Evolutionary conservation across 108 stramenopile genomes (phyloP), one percentile per base, ranked within the genome.

Genomic region (Skeletonema potamos): DNA sequence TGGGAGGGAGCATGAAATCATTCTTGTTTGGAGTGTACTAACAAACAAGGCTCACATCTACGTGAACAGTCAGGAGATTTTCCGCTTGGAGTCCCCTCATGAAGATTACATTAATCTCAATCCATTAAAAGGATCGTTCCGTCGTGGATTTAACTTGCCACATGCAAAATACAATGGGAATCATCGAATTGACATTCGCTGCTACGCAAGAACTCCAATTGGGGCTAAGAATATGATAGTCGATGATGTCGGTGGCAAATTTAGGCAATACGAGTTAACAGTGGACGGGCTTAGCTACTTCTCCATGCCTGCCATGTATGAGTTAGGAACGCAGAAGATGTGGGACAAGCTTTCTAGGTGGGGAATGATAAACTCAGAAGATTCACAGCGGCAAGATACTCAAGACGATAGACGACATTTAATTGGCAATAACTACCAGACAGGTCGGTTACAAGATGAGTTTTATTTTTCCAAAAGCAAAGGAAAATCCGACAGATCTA

Each of bases 261-360:
- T 89, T 65, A 87, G 89, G 57, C 91, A 91, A 55, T 96, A 96
- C 72, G 92, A 96, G 51, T 73, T 96, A 18, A 81, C 74, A 27
- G 74, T 96, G 30, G 92, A 96, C 62, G 95, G 92, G 9, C 81
- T 92, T 62, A 83, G 86, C 17, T 96, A 86, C 76, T 92, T 87
- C 51, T 60, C 51, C 39, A 85, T 96, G 85, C 95, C 95, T 1
- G 93, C 90, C 62, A 81, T 93, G 54, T 93, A 76, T 65, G 90
- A 90, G 54, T 41, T 92, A 17, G 84, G 71, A 1, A 82, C 81
- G 1, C 57, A 73, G 2, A 82, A 55, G 24, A 80, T 80, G 79
- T 80, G 79, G 79, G 39, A 43, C 12, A 80, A 73, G 67, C 54
- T 80, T 1, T 36, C 58, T 1, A 63, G 54, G 63, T 80, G 79